Evolutionary conservation across 2,329 filamentous ascomycete genomes (phyloP), one percentile per base, ranked within the genome.

Genomic region (Metarhizium rileyi): DNA sequence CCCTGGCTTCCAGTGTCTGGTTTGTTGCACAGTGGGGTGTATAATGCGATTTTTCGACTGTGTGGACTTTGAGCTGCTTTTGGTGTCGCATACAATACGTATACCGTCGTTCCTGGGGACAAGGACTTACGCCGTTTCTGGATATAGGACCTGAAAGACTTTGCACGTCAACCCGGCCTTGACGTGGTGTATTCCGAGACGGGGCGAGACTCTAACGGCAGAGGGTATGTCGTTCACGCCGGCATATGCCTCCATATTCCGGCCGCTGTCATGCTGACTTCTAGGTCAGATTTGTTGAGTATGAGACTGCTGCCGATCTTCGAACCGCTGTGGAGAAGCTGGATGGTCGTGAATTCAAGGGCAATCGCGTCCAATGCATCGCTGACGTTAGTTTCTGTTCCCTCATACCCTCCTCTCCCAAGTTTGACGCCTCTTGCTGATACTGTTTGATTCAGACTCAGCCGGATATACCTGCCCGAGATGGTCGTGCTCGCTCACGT

Each of bases 151-250:
- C 83, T 98, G 49, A 98, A 98, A 87, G 93, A 98, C 70, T 98
- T 98, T 72, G 93, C 93, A 55, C 90, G 93, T 66, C 88, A 94
- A 70, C 94, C 91, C 69, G 90, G 90, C 70, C 81, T 95, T 70
- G 93, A 97, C 68, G 93, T 98, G 57, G 93, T 98, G 63, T 98
- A 95, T 69, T 96, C 90, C 57, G 93, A 98, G 73, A 94, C 94
- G 53, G 86, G 84, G 61, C 90, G 91, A 63, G 90, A 95, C 66
- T 86, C 86, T 58, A 89, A 94, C 67, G 89, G 90, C 57, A 88
- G 87, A 80, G 91, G 91, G 90, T 95, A 71, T 71, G 86, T 76
- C 16, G 12, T 25, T 20, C 20, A 9, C 16, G 6, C 35, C 22
- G 25, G 12, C 22, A 10, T 4, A 5, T 43, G 14, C 30, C 25